Base-by-base conservation (phyloP, 352 stramenopile genomes). In the Phytophthora rubi region DNA sequence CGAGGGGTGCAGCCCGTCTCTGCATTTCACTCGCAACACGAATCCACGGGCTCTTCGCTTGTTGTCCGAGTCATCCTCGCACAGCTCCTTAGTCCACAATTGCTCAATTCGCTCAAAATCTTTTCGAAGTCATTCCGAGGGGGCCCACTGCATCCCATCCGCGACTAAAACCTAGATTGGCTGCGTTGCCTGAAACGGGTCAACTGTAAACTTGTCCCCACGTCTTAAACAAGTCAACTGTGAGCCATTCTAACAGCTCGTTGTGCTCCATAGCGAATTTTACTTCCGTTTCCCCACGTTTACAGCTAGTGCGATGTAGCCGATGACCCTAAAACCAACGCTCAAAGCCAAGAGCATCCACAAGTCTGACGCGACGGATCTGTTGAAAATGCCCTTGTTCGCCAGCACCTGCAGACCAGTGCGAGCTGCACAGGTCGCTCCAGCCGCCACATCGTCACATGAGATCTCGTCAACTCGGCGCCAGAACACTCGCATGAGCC, bases 401-500 rank as follows among this genome's bases (percentile, higher is more conserved):
- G 37, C 49, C 33, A 86, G 53, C 15, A 86, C 73, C 2, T 83
- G 48, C 6, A 58, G 52, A 5, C 79, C 79, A 18, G 70, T 79
- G 13, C 1, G 63, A 37, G 75, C 70, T 42, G 70, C 23, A 54
- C 76, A 86, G 2, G 35, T 55, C 8, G 10, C 70, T 7, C 58
- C 70, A 13, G 30, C 12, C 7, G 53, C 47, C 10, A 68, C 47
- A 26, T 74, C 62, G 49, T 58, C 53, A 62, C 81, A 89, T 4
- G 81, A 73, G 37, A 89, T 86, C 1, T 44, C 30, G 1, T 63
- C 44, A n/a, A 88, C 60, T 30, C 57, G 45, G 13, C 59, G 62
- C 79, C 80, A 89, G 64, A 76, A 86, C 21, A 79, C 68, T 3
- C 79, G 79, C 72, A 85, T 87, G 26, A 85, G 35, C 1, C 66